These are phyloP conservation scores for Xylaria arbuscula DNA, from an alignment of 2,329 filamentous ascomycete genomes.

Conservation along the genomic window DNA sequence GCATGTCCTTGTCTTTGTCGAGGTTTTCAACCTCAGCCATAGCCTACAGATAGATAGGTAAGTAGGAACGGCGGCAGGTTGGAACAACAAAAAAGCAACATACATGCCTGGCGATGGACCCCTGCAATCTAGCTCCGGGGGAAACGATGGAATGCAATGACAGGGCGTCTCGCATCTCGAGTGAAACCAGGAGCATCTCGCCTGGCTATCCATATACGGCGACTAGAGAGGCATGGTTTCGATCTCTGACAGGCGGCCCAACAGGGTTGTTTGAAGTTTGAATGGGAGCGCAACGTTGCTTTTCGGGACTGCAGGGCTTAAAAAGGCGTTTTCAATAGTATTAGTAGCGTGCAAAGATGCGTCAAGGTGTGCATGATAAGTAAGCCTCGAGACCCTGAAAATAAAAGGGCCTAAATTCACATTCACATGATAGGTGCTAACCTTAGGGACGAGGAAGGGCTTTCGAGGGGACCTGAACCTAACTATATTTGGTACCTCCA, in stretches of 20 bases:
- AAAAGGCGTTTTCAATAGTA: conserved; percentile 1
- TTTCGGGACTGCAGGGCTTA: background rate
- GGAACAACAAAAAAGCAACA: background rate
- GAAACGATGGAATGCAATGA: conserved; percentile 15
- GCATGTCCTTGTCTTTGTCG: no score
- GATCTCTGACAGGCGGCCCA: background rate
- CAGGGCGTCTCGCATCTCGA: conserved; percentile 16
- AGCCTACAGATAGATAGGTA: no score
- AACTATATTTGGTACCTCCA: conserved; percentile 22
- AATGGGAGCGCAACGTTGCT: background rate
- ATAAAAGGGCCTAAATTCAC: background rate
- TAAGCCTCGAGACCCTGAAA: background rate
- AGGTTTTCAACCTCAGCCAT: no score
- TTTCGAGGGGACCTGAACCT: conserved; percentile 1
- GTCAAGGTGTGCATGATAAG: conserved; percentile 19
- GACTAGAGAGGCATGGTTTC: conserved; percentile 13
- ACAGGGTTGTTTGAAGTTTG: background rate
- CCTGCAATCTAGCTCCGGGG: conserved; percentile 27
- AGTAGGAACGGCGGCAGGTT: background rate
- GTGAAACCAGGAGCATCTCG: conserved; percentile 30
- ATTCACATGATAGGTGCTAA: conserved; percentile 14
- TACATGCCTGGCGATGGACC: conserved; percentile 10
- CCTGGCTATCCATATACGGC: conserved; percentile 1
- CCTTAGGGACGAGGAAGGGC: conserved; percentile 20
- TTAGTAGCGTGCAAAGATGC: no score